These are phyloP conservation scores for Phytophthora pluvialis DNA, from an alignment of 352 stramenopile species.

Conservation along the genomic window DNA sequence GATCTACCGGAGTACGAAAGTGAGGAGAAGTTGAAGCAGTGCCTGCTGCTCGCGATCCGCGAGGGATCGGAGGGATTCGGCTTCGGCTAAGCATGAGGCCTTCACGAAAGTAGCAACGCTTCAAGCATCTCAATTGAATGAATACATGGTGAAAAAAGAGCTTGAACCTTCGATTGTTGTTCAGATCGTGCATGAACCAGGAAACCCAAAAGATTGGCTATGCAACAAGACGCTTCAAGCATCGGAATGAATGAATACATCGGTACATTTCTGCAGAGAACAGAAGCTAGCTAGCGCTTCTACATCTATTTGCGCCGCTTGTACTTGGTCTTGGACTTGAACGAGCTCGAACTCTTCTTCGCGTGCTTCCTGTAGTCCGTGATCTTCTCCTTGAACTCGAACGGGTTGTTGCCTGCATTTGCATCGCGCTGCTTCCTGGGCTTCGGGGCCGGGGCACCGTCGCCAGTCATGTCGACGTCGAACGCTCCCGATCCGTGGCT, in stretches of 20 bases:
- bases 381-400: slow-evolving; percentile 93
- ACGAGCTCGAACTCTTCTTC: slow-evolving; percentile 85
- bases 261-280: slow-evolving; percentile 29
- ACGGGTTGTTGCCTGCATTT: slow-evolving; percentile 57
- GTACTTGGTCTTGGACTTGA: slow-evolving; percentile 93
- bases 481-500: slow-evolving; percentile 68
- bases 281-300: slow-evolving; percentile 19
- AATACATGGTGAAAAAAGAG: slow-evolving; percentile 7
- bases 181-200: background rate
- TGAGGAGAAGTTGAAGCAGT: slow-evolving; percentile 97
- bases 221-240: background rate
- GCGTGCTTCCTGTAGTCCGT: slow-evolving; percentile 91
- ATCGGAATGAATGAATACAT: slow-evolving; percentile 35
- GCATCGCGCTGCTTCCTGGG: slow-evolving; percentile 47
- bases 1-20: slow-evolving; percentile 98
- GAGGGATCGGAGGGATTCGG: slow-evolving; percentile 98
- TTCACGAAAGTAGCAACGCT: slow-evolving; percentile 4
- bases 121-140: slow-evolving; percentile 20
- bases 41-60: slow-evolving; percentile 97
- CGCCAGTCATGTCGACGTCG: slow-evolving; percentile 73
- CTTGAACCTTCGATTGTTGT: background rate
- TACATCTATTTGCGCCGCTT: slow-evolving; percentile 77
- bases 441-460: slow-evolving; percentile 39
- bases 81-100: slow-evolving; percentile 91
- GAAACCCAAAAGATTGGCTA: no score